A percentile compares a stretch with the other conserved stretches of the same genome.
These are phyloP conservation scores for Hypericum androsaemum DNA, from an alignment of 345 rosid species.

Conservation along the genomic window DNA sequence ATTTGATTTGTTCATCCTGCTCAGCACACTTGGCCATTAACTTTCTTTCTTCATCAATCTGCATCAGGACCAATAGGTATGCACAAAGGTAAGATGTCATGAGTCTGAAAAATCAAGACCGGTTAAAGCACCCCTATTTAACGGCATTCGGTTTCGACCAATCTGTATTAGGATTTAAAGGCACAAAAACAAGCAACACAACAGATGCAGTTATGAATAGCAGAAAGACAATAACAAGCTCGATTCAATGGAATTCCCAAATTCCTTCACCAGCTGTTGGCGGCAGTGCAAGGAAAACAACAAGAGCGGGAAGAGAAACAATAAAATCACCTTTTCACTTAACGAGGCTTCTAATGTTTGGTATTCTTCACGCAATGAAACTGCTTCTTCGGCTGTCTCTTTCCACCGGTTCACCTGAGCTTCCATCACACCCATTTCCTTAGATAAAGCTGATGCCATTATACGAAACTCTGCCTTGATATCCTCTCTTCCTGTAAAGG, in stretches of 20 bases:
- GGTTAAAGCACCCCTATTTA: too few species aligned
- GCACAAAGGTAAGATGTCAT: too few species aligned
- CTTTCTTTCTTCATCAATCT: slow-evolving; percentile 59
- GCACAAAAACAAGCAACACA: too few species aligned
- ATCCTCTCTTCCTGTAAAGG: slow-evolving; percentile 67
- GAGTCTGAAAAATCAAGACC: too few species aligned
- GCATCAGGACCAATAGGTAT: slow-evolving; percentile 16
- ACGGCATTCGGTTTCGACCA: too few species aligned
- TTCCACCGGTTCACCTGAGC: slow-evolving; percentile 84
- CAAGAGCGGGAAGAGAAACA: neutral
- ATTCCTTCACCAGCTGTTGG: too few species aligned
- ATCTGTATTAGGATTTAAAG: too few species aligned
- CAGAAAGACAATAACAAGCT: too few species aligned
- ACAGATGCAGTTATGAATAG: too few species aligned
- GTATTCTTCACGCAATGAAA: slow-evolving; percentile 59
- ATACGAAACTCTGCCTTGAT: slow-evolving; percentile 72
- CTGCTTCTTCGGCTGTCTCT: slow-evolving; percentile 69
- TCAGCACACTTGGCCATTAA: slow-evolving; percentile 51
- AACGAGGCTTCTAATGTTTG: slow-evolving; percentile 45
- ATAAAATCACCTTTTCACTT: slow-evolving; percentile 45
- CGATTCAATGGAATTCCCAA: too few species aligned
- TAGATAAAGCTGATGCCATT: slow-evolving; percentile 88
- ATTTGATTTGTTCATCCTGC: slow-evolving; percentile 60
- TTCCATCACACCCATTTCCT: slow-evolving; percentile 95
- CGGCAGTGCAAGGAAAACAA: neutral